Evolutionary conservation across 2,329 filamentous ascomycete genomes (phyloP), one percentile per base, ranked within the genome.

Genomic region (Ascochyta rabiei): DNA sequence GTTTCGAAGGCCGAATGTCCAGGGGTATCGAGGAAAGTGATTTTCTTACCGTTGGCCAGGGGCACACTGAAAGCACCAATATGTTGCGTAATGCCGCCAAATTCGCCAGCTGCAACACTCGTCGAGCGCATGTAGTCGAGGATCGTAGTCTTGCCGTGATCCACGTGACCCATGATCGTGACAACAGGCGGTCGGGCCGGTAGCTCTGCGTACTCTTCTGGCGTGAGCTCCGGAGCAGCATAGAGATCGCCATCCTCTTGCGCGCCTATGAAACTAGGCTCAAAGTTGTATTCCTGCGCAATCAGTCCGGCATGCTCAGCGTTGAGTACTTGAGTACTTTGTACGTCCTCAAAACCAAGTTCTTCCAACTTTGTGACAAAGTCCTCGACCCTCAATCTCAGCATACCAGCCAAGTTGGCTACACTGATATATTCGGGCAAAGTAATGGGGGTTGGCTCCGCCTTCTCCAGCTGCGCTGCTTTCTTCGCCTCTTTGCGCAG

Each of bases 101-200:
- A 93, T 73, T 99, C 95, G 48, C 89, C 86, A 6, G 91, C 91
- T 37, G 89, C 96, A 38, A 99, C 86, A 6, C 92, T 97, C 1
- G 93, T 95, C 66, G 96, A 96, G 33, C 95, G 89, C 39, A 99
- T 81, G 77, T 88, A 98, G 72, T 99, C 95, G 9, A 99, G 81
- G 37, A 99, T 87, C 0, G 96, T 99, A 0, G 95, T 99, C 79
- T 99, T 99, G 48, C 95, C 95, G 74, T 99, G 95, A 72, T 99
- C 96, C 66, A 99, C 95, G 62, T 99, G 95, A 2, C 95, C 95
- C 96, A 99, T 99, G 69, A 99, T 99, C 0, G 96, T 98, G 34
- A 99, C 93, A 31, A 99, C 91, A 0, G 95, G 96, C 7, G 95
- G 93, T 15, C 96, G 86, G 30, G 80, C 76, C 2, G 92, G 91